Evolutionary conservation across 2,329 filamentous ascomycete genomes (phyloP), one percentile per base, ranked within the genome.

Genomic region (Corinectria fuckeliana): DNA sequence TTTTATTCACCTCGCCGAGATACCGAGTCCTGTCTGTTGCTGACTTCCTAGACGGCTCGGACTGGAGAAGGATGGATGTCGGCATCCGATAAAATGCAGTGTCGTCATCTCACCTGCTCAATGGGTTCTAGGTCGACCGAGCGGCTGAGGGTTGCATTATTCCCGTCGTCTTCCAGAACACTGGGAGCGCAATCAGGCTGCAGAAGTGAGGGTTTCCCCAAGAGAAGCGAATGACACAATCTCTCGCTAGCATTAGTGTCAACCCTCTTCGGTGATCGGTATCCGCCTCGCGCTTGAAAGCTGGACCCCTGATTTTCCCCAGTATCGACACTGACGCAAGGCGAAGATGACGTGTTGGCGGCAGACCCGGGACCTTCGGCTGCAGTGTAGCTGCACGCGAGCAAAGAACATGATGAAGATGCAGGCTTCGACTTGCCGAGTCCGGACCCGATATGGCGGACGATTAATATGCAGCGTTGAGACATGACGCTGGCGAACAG

Each of bases 121-220:
- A 44, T 23, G 16, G 9, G 26, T 50, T 21, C 34, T 57, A 54
- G 57, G 28, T 44, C 11, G 28, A 3, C 9, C 7, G 39, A 16
- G 36, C 26, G 38, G 18, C 36, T 57, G 42, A 47, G 28, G 23
- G 34, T 56, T 41, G 58, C 26, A 41, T 61, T 52, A 58, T 63
- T 61, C 58, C 42, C 41, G 58, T 18, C 11, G 18, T 26, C 26
- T 64, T 62, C 61, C 56, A 62, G 61, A 63, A 63, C 41, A 32
- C 20, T 30, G 50, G 23, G 45, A 38, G 20, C 34, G 26, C 51
- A 56, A 50, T 47, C 41, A 50, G 32, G 50, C 36, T 62, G 39
- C 49, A 54, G 55, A 61, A 8, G 42, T 26, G 50, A 52, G 39
- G 39, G 18, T 51, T 58, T 54, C 53, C 52, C 61, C 58, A 21